Conservation (phyloP, 768 basidiomycete species). For the Mycena rebaudengoi region DNA sequence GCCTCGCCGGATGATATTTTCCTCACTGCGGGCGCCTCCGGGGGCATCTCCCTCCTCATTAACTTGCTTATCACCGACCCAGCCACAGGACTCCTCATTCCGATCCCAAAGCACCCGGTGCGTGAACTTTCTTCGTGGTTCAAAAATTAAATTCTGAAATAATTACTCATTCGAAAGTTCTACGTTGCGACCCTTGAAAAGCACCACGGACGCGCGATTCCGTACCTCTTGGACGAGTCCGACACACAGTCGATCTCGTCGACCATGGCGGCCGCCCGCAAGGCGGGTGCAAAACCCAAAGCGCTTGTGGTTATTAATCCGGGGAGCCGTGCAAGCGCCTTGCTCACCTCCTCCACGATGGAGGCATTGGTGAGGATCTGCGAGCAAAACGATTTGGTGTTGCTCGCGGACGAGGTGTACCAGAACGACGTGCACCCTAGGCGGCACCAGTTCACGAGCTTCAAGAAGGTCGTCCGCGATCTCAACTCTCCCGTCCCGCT, state of each 20-base stretch:
- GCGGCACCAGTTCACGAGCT: constrained; percentile 89
- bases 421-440: constrained; percentile 82
- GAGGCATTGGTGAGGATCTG: constrained; percentile 82
- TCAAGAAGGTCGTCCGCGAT: constrained; percentile 85
- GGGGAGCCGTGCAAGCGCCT: constrained; percentile 94
- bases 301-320: constrained; percentile 98
- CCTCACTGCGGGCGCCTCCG: constrained; percentile 94
- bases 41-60: constrained; percentile 89
- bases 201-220: too few species aligned
- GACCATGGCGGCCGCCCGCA: too few species aligned
- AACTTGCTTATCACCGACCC: constrained; percentile 78
- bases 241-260: too few species aligned
- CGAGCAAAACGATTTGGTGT: constrained; percentile 83
- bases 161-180: too few species aligned
- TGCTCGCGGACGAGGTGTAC: constrained; percentile 99
- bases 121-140: too few species aligned
- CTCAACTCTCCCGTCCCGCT: constrained; percentile 80
- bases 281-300: constrained; percentile 69
- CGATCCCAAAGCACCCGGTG: constrained; percentile 98
- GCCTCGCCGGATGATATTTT: constrained; percentile 88
- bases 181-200: too few species aligned
- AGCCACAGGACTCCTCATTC: constrained; percentile 85
- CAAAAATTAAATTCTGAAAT: too few species aligned
- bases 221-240: too few species aligned
- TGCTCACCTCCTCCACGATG: constrained; percentile 79